Evolutionary conservation across 306 rosid species (phyloP).

Genomic region (Cercis canadensis): DNA sequence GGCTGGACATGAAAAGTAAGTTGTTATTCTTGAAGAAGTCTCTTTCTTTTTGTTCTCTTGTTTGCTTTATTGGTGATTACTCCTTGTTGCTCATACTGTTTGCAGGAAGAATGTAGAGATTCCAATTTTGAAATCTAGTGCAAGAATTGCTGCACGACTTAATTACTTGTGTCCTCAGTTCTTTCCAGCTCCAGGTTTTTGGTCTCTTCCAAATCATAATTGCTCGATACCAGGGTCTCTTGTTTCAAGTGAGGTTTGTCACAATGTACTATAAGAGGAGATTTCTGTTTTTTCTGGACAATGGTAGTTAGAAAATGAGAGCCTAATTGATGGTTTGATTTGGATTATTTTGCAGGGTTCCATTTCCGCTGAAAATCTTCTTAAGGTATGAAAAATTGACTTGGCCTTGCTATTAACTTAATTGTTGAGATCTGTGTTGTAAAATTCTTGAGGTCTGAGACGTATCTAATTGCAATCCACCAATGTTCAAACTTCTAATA

Average conservation of each 20-base stretch:
- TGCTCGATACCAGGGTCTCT: slow-evolving; percentile 43
- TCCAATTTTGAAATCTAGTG: slow-evolving; percentile 90
- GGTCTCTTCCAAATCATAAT: slow-evolving; percentile 60
- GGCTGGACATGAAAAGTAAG: slow-evolving; percentile 91
- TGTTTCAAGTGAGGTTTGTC: slow-evolving; percentile 82
- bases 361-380: slow-evolving; percentile 78
- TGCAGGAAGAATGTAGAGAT: slow-evolving; percentile 80
- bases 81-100: slow-evolving; percentile 33
- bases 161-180: slow-evolving; percentile 90
- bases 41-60: slow-evolving; percentile 21
- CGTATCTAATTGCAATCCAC: slow-evolving; percentile 7
- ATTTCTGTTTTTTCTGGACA: slow-evolving; percentile 27
- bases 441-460: slow-evolving; percentile 12
- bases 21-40: slow-evolving; percentile 9
- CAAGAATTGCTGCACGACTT: slow-evolving; percentile 78
- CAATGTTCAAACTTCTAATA: background rate
- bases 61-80: slow-evolving; percentile 26
- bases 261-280: slow-evolving; percentile 32
- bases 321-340: slow-evolving; percentile 28
- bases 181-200: slow-evolving; percentile 90
- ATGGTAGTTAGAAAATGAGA: slow-evolving; percentile 17
- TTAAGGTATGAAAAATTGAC: slow-evolving; percentile 69
- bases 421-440: slow-evolving; percentile 26
- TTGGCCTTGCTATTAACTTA: slow-evolving; percentile 27
- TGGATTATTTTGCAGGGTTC: slow-evolving; percentile 62